Base-by-base conservation (phyloP, 768 basidiomycete genomes). In the Russula brevipes region DNA sequence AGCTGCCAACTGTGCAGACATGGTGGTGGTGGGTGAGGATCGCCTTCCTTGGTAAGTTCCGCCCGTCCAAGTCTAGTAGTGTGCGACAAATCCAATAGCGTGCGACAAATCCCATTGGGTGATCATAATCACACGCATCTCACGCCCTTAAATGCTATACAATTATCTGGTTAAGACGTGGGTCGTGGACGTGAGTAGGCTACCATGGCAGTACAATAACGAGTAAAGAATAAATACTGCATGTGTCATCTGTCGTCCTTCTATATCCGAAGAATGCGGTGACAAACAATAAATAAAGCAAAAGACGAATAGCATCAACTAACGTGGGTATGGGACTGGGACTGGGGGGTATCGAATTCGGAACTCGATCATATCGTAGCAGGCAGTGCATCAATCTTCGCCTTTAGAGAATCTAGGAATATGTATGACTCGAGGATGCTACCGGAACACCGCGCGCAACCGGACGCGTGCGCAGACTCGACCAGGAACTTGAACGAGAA, bases 1-100 rank as follows among this genome's bases (percentile, higher is more conserved):
- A 4, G 84, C 69, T 19, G 91, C 94, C 52, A 96, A 86, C 70
- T 90, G 88, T 52, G 90, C 67, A 51, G 65, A 66, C 63, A 63
- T 68, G 71, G 70, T 78, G 70, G 72, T 68, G 46, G 57, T 59
- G 59, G 53, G 19, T 45, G 36, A 17, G 30, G 3, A 30, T 8
- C 12, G 50, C 7, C 9, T n/a, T 17, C 6, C 5, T 2, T n/a
- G 24, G 24, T 17, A 35, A 53, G 64, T 42, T 65, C 64, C 64
- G 61, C 33, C 57, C 63, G 53, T 44, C n/a, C 5, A 17, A 35
- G 30, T 19, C 7, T 4, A 24, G 12, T 39, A 33, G 33, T 60
- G 42, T 12, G 44, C 6, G 33, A n/a, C 17, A n/a, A 8, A 24
- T 19, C 7, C 7, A 24, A 7, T 39, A 33, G 33, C 53, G 42